A percentile compares a stretch with the other conserved stretches of the same genome.
phyloP scores from a whole-genome alignment of 2,329 filamentous ascomycete genomes.

The Didymella glomerata region DNA sequence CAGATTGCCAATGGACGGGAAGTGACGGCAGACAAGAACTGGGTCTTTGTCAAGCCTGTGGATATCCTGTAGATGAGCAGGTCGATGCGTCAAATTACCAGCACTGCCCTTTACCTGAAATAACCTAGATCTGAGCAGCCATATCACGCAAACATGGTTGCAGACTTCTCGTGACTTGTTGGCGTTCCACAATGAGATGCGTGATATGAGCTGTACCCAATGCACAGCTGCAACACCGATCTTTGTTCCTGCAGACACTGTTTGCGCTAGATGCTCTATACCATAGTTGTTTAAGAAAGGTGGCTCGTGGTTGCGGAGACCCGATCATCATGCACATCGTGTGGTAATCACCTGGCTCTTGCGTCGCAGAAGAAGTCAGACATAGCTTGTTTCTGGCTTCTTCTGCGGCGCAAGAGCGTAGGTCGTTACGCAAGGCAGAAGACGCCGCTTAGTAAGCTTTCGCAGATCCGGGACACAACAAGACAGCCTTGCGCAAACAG shows the following conservation, averaged over 20 bases:
- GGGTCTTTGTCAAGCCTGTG: slow-evolving; percentile 40
- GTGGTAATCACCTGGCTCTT: too few species aligned
- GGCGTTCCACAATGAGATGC: neutral
- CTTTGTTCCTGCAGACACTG: neutral
- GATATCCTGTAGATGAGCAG: slow-evolving; percentile 34
- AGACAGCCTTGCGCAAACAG: neutral
- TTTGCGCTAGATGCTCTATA: neutral
- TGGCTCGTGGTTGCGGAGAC: too few species aligned
- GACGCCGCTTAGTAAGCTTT: neutral
- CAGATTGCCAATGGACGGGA: slow-evolving; percentile 41
- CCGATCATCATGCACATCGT: too few species aligned
- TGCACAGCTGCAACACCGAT: neutral
- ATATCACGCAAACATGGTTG: neutral
- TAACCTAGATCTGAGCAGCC: neutral
- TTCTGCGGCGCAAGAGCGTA: neutral
- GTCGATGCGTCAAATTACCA: neutral
- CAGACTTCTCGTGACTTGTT: neutral
- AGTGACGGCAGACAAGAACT: slow-evolving; percentile 44
- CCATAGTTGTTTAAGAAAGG: too few species aligned
- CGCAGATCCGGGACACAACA: neutral
- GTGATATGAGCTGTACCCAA: neutral
- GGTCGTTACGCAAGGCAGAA: neutral
- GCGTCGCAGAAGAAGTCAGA: too few species aligned
- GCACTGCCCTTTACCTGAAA: neutral
- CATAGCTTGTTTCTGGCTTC: too few species aligned